Evolutionary conservation across 129 eudicot genomes (phyloP), one percentile per base, ranked within the genome.

Genomic region (Flaveria brownii): DNA sequence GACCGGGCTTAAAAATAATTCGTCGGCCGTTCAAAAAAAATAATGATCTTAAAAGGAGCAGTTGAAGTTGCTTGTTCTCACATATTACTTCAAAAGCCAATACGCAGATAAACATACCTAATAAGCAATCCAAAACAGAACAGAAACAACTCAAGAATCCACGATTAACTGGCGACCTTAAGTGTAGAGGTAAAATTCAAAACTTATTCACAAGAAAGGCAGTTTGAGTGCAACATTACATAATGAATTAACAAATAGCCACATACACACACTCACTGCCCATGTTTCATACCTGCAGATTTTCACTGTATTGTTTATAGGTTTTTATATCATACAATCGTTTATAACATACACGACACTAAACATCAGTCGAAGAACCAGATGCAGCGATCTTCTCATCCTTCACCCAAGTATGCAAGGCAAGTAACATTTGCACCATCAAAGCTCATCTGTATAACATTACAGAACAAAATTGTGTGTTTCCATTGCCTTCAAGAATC

Each of bases 381-480:
- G 51, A 56, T 30, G 25, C 45, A 60, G 30, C 49, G 26, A 17
- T 41, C 47, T 55, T 42, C 56, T 9, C 79, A 18, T 68, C 47
- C 61, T 73, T 17, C 49, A 69, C 36, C 55, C 25, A 51, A 52
- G 66, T 36, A 77, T 54, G 60, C 69, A 68, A 68, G 72, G 61
- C 64, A 62, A 49, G 73, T 72, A 71, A 33, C 73, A 62, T 61
- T 30, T 52, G 66, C 56, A 72, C 73, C 68, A 63, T 79, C 50
- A 52, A 79, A 39, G 49, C 83, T 78, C 77, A 22, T 79, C 33
- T 72, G 72, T 72, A 62, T 71, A 51, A 70, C 72, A 54, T 51
- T 36, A 71, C 72, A 54, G 45, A 57, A 73, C 90, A 86, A 88
- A 82, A 78, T 87, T 85, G 82, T 80, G 82, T 65, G 54, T 64